phyloP scores from a whole-genome alignment of 371 early-diverging fungal species.

The Mucor plumbeus region DNA sequence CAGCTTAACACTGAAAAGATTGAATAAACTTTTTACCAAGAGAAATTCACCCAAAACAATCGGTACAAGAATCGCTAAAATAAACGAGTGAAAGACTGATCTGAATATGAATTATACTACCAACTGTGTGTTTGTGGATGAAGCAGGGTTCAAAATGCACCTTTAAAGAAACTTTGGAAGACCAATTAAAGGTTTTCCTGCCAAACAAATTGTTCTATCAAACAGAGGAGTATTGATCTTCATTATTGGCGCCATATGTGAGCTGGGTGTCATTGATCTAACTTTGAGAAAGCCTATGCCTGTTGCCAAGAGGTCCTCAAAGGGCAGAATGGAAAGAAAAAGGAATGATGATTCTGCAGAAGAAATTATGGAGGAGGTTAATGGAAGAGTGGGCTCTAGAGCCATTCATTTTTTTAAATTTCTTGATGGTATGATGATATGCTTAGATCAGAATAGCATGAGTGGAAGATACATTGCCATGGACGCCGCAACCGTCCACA shows the following conservation, averaged over 20 bases:
- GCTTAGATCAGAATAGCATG: not conserved
- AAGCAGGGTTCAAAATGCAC: slow-evolving; percentile 26
- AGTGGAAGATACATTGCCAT: not conserved
- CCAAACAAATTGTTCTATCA: slow-evolving; percentile 17
- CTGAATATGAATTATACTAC: slow-evolving; percentile 9
- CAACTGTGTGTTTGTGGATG: slow-evolving; percentile 21
- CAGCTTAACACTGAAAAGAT: slow-evolving; percentile 9
- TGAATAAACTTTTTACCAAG: not conserved
- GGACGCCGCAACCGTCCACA: not conserved
- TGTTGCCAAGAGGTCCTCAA: slow-evolving; percentile 16
- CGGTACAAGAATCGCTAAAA: slow-evolving; percentile 5
- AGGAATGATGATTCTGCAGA: slow-evolving; percentile 12
- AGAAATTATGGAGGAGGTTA: too few species aligned
- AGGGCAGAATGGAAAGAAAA: slow-evolving; percentile 15
- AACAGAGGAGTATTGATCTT: slow-evolving; percentile 16
- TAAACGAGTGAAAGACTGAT: slow-evolving; percentile 16
- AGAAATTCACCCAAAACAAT: slow-evolving; percentile 9
- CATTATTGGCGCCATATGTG: slow-evolving; percentile 18
- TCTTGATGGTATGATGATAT: too few species aligned
- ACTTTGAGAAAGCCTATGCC: slow-evolving; percentile 18
- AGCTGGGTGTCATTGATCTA: slow-evolving; percentile 10
- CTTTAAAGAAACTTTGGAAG: slow-evolving; percentile 19
- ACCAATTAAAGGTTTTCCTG: slow-evolving; percentile 16
- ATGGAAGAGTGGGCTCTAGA: not conserved
- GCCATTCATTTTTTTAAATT: too few species aligned